Evolutionary conservation across 1,284 basidiomycete genomes (phyloP).

Genomic region (Testicularia cyperi): DNA sequence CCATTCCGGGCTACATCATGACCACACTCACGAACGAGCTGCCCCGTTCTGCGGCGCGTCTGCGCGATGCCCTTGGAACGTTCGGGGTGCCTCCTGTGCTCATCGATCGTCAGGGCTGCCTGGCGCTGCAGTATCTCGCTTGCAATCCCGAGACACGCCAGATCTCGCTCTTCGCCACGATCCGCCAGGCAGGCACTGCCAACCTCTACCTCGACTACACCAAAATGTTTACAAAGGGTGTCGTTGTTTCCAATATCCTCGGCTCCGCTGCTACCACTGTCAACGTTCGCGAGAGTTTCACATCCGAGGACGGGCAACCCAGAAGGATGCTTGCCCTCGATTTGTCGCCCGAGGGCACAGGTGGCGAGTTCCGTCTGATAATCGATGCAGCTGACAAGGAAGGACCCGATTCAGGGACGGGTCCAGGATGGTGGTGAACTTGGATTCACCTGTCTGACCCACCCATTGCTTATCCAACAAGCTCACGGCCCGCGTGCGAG

Average conservation of each 20-base stretch:
- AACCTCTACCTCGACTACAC: constrained; percentile 38
- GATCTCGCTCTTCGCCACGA: constrained; percentile 24
- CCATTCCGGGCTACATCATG: constrained; percentile 39
- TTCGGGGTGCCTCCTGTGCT: constrained; percentile 46
- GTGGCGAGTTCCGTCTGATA: constrained; percentile 30
- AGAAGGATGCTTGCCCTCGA: constrained; percentile 30
- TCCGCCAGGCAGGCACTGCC: constrained; percentile 34
- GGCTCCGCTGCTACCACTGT: constrained; percentile 21
- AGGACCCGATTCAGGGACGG: constrained; percentile 28
- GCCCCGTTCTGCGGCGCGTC: constrained; percentile 19
- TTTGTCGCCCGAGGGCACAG: constrained; percentile 16
- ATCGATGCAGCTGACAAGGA: constrained; percentile 38
- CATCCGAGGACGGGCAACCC: constrained; percentile 19
- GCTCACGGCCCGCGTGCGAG: no score
- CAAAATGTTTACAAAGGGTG: constrained; percentile 43
- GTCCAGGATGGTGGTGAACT: constrained; percentile 41
- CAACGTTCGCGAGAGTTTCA: constrained; percentile 24
- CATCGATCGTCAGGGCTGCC: constrained; percentile 25
- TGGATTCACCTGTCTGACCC: no score
- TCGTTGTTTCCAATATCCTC: constrained; percentile 17
- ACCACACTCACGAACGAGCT: constrained; percentile 31
- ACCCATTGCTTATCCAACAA: no score
- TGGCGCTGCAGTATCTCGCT: constrained; percentile 32
- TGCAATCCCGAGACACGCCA: constrained; percentile 35
- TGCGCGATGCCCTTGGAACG: constrained; percentile 34